Evolutionary conservation across 192 early-diverging fungal genomes (phyloP).

Genomic region (Globomyces pollinis-pini): DNA sequence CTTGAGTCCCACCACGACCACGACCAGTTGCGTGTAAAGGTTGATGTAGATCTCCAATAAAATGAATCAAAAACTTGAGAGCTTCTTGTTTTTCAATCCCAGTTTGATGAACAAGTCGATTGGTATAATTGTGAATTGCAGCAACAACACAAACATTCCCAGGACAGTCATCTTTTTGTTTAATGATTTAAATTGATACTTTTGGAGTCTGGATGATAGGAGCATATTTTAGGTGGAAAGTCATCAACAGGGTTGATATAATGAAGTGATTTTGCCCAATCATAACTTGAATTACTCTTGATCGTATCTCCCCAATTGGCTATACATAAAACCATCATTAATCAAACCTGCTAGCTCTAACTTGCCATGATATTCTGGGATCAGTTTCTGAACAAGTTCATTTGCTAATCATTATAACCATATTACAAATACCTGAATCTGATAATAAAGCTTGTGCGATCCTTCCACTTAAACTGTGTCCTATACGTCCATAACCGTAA

Average conservation of each 20-base stretch:
- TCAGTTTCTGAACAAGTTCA: constrained; percentile 1
- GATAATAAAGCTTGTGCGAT: constrained; percentile 19
- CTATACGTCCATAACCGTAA: neutral
- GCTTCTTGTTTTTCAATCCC: constrained; percentile 2
- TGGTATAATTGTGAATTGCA: constrained; percentile 11
- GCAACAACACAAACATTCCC: neutral
- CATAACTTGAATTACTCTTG: neutral
- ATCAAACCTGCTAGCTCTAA: too few relatives aligned
- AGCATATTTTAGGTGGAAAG: constrained; percentile 2
- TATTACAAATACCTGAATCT: too few relatives aligned
- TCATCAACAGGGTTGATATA: constrained; percentile 13
- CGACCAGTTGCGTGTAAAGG: constrained; percentile 13
- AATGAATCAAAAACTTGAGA: constrained; percentile 13
- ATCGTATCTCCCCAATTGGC: constrained; percentile 24
- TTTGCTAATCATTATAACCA: too few relatives aligned
- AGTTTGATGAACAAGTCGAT: neutral
- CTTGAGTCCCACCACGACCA: constrained; percentile 2
- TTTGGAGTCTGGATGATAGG: neutral
- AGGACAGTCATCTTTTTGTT: neutral
- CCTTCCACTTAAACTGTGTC: constrained; percentile 19
- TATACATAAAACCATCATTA: too few relatives aligned
- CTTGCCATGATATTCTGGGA: constrained; percentile 14
- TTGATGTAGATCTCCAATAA: constrained; percentile 17
- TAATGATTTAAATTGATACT: too few relatives aligned
- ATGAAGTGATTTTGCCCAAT: constrained; percentile 11